Percentiles rank a stretch among this genome's conserved stretches.
These are phyloP conservation scores for Cyclostephanos tholiformis DNA, from an alignment of 108 stramenopile genomes.

Conservation along the genomic window DNA sequence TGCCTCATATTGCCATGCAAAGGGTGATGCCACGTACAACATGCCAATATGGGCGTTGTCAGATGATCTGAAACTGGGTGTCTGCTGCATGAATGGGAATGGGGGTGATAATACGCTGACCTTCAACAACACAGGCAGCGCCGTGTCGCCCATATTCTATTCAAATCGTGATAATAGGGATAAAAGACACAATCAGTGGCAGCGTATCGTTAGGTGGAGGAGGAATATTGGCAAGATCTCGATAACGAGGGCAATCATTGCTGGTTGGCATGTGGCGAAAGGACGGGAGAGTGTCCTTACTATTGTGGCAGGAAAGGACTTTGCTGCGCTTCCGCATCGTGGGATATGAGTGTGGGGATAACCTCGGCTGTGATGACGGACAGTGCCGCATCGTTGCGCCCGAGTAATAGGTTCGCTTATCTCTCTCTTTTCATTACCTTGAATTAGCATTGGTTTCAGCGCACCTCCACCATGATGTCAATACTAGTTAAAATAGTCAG, in stretches of 20 bases:
- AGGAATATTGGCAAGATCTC: not conserved
- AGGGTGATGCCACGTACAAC: constrained; percentile 15
- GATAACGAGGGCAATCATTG: not conserved
- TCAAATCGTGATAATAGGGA: constrained; percentile 1
- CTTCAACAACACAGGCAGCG: not conserved
- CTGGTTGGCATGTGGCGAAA: not conserved
- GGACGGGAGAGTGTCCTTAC: not conserved
- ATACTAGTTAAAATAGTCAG: too few species aligned
- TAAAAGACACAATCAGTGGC: constrained; percentile 1
- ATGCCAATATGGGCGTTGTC: constrained; percentile 31
- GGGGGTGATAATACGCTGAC: constrained; percentile 1
- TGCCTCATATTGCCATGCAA: constrained; percentile 54
- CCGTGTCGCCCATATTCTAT: constrained; percentile 20
- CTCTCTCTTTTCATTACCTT: too few species aligned
- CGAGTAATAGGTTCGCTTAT: too few species aligned
- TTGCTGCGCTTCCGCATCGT: not conserved
- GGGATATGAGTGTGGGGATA: not conserved
- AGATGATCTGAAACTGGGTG: constrained; percentile 28
- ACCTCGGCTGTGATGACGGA: too few species aligned
- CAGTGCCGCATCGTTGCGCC: too few species aligned
- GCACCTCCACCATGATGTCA: too few species aligned
- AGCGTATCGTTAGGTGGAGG: constrained; percentile 9
- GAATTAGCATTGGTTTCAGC: too few species aligned
- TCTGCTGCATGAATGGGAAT: constrained; percentile 35
- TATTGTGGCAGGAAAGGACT: not conserved